A percentile compares a stretch with the other conserved stretches of the same genome.
Evolutionary conservation across 805 yeast genomes (phyloP).

Genomic region (Candida succiphila): DNA sequence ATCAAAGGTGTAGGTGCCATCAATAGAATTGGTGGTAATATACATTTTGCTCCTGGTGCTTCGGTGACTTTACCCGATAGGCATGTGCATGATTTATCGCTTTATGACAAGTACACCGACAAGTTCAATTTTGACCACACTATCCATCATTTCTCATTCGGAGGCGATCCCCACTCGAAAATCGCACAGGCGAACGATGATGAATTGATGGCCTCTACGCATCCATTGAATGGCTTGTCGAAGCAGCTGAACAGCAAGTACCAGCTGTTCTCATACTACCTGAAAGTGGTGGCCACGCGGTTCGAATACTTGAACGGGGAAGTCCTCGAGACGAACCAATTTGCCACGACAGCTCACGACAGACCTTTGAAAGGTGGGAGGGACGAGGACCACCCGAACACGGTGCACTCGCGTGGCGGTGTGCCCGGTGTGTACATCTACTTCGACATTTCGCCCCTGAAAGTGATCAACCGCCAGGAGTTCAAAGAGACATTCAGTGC

Average conservation of each 20-base stretch:
- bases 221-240: slow-evolving; percentile 55
- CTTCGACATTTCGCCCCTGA: slow-evolving; percentile 89
- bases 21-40: slow-evolving; percentile 79
- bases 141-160: slow-evolving; percentile 78
- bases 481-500: slow-evolving; percentile 73
- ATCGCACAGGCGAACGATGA: slow-evolving; percentile 6
- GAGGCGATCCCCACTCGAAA: slow-evolving; percentile 37
- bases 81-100: slow-evolving; percentile 80
- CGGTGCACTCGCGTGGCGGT: slow-evolving; percentile 77
- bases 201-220: slow-evolving; percentile 32
- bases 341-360: slow-evolving; percentile 80
- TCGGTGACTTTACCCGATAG: slow-evolving; percentile 46
- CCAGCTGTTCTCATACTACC: slow-evolving; percentile 65
- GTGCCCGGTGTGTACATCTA: slow-evolving; percentile 81
- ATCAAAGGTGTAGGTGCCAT: slow-evolving; percentile 70
- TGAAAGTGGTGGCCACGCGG: slow-evolving; percentile 86
- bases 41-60: slow-evolving; percentile 95
- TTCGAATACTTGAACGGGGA: slow-evolving; percentile 55
- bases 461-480: slow-evolving; percentile 76
- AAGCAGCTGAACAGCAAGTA: slow-evolving; percentile 36
- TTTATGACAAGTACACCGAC: slow-evolving; percentile 44
- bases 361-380: slow-evolving; percentile 80
- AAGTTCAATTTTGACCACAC: slow-evolving; percentile 69
- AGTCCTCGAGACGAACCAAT: slow-evolving; percentile 74
- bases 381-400: slow-evolving; percentile 86